These are phyloP conservation scores for Geoglossum cookeanum DNA, from an alignment of 2,329 filamentous ascomycete genomes.

Conservation along the genomic window DNA sequence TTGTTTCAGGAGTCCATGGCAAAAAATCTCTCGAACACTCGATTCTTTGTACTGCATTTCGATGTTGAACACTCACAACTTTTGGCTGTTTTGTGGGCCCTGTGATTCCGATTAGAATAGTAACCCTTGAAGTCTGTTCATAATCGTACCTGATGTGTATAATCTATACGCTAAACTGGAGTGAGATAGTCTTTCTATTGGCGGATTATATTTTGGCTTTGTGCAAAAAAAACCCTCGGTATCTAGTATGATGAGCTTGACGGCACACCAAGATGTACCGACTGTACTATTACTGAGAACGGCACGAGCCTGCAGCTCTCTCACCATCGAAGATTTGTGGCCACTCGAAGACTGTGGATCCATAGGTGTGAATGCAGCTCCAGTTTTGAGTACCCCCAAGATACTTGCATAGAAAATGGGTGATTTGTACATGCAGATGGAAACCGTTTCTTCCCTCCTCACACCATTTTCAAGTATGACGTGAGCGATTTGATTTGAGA, in stretches of 20 bases:
- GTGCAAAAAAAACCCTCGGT: not conserved
- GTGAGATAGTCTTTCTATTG: conserved; percentile 9
- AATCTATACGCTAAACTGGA: conserved; percentile 20
- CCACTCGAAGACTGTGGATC: conserved; percentile 18
- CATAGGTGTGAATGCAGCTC: conserved; percentile 20
- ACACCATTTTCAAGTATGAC: conserved; percentile 13
- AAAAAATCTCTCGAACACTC: conserved; percentile 17
- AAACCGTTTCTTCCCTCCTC: conserved; percentile 4
- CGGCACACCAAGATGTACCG: conserved; percentile 8
- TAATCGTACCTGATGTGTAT: conserved; percentile 17
- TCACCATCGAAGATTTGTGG: conserved; percentile 15
- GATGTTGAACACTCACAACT: conserved; percentile 21
- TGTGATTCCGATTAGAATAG: not conserved
- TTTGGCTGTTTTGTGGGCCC: conserved; percentile 21
- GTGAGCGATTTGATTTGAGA: conserved; percentile 18
- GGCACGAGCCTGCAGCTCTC: conserved; percentile 16
- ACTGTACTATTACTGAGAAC: conserved; percentile 11
- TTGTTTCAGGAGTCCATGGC: conserved; percentile 17
- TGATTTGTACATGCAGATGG: conserved; percentile 18
- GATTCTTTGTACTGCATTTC: conserved; percentile 19
- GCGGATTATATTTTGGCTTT: conserved; percentile 10
- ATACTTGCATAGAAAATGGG: conserved; percentile 20
- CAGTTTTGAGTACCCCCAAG: conserved; percentile 22
- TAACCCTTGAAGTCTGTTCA: not conserved
- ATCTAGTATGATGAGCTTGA: not conserved